Evolutionary conservation across 345 rosid species (phyloP).

Genomic region (thale cress (Arabidopsis thaliana)): DNA sequence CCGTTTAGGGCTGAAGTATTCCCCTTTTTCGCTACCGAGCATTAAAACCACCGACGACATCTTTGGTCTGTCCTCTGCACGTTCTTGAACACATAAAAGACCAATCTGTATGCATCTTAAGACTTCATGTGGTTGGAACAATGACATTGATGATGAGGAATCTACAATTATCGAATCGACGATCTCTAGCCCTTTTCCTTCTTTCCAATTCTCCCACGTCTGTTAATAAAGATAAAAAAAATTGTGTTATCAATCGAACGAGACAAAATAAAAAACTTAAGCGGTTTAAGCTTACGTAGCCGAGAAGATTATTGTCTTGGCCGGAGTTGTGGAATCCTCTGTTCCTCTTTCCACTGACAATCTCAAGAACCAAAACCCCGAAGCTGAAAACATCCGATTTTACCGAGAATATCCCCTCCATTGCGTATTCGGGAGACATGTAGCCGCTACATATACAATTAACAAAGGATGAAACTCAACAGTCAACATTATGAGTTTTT

Average conservation of each 20-base stretch:
- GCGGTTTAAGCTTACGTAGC: neutral
- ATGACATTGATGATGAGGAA: constrained; percentile 28
- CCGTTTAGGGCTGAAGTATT: constrained; percentile 67
- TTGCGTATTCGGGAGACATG: constrained; percentile 22
- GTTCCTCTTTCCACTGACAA: neutral
- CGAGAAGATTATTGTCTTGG: neutral
- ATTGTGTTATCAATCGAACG: no score
- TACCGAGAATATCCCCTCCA: neutral
- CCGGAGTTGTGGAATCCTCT: constrained; percentile 5
- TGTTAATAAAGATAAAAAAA: constrained; percentile 11
- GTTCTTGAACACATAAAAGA: constrained; percentile 79
- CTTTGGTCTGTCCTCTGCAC: constrained; percentile 69
- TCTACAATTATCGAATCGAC: constrained; percentile 51
- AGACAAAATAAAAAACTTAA: no score
- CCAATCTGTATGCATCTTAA: constrained; percentile 82
- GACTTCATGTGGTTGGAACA: constrained; percentile 44
- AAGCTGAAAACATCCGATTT: constrained; percentile 30
- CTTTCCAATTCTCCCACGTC: constrained; percentile 73
- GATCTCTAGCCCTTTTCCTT: constrained; percentile 56
- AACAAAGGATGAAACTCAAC: neutral
- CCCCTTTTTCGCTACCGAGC: constrained; percentile 65
- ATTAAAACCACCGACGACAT: constrained; percentile 70
- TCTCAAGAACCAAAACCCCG: constrained; percentile 26
- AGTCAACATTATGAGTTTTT: no score
- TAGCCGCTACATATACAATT: neutral